Base-by-base conservation (phyloP, 129 eudicot species). In the Ambrosia artemisiifolia region DNA sequence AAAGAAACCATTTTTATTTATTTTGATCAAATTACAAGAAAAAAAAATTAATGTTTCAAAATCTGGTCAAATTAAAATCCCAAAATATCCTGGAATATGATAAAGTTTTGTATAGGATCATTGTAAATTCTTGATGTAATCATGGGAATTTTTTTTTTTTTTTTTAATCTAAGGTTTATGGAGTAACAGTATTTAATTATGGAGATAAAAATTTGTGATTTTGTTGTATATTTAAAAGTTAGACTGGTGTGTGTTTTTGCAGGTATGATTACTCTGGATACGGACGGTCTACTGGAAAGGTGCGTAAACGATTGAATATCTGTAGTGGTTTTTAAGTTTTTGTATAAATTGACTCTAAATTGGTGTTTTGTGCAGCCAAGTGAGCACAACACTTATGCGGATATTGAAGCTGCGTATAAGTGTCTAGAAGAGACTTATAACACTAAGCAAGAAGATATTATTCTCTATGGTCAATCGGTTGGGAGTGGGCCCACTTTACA, bases 261-360 rank as follows among this genome's bases (percentile, higher is more conserved):
- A 89, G 96, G 87, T 90, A 90, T 74, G 96, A 90, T 72, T 90
- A 90, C 85, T 83, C 91, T 62, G 95, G 95, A 70, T 88, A 88
- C 62, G 95, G 95, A n/a, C 88, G 75, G 64, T 88, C 95, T 56
- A 46, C 88, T 30, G 96, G 96, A 80, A 90, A 90, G 96, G 96
- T 85, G 79, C 70, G 16, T 44, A 24, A 47, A 34, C 1, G 33
- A 14, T 63, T 54, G 18, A 34, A 53, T 1, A 38, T 36, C 3
- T 42, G 51, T 71, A 40, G 17, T 54, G 63, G 6, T 10, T 17
- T 49, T 9, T 14, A 30, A 68, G 11, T 35, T 6, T 65, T 71
- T 51, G 13, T 6, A 48, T 44, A 50, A 32, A 69, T 18, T 2
- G 20, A 2, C 34, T 40, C 67, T 70, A 48, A 24, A 61, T 24